A percentile compares a stretch with the other conserved stretches of the same genome.
Evolutionary conservation across 2,329 filamentous ascomycete genomes (phyloP).

Genomic region (Cladophialophora bantiana): DNA sequence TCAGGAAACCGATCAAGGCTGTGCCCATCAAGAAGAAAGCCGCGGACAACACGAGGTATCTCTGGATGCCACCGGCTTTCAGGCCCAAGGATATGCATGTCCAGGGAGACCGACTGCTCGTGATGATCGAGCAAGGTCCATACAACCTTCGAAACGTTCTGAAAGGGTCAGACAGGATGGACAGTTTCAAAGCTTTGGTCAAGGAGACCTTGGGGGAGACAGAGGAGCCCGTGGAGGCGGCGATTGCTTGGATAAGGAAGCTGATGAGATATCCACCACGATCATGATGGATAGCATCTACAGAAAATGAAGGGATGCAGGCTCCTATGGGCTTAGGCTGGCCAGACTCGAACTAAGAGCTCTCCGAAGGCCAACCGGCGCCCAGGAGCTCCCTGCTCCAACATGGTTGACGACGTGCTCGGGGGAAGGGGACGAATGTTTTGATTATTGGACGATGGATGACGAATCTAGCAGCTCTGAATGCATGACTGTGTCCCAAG

Average conservation of each 20-base stretch:
- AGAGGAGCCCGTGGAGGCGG: constrained; percentile 30
- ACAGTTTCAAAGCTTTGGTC: constrained; percentile 27
- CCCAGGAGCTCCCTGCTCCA: no score
- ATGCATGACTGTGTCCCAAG: neutral
- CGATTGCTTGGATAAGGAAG: constrained; percentile 35
- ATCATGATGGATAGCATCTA: neutral
- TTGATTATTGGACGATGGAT: neutral
- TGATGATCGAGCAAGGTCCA: constrained; percentile 39
- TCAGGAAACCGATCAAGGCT: constrained; percentile 39
- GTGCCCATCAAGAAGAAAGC: constrained; percentile 24
- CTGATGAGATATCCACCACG: constrained; percentile 31
- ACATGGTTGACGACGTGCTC: no score
- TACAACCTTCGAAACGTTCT: constrained; percentile 35
- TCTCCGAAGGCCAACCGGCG: no score
- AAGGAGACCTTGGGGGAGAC: constrained; percentile 25
- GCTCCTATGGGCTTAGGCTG: no score
- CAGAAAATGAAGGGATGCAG: constrained; percentile 18
- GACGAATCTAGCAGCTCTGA: neutral
- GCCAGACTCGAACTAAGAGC: no score
- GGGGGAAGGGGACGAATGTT: neutral
- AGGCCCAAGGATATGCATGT: constrained; percentile 35
- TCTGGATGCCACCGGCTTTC: constrained; percentile 17
- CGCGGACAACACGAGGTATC: constrained; percentile 14
- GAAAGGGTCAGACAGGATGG: constrained; percentile 18
- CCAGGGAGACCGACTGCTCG: constrained; percentile 33